phyloP scores from a whole-genome alignment of 2,329 filamentous ascomycete genomes.

The Colletotrichum siamense region DNA sequence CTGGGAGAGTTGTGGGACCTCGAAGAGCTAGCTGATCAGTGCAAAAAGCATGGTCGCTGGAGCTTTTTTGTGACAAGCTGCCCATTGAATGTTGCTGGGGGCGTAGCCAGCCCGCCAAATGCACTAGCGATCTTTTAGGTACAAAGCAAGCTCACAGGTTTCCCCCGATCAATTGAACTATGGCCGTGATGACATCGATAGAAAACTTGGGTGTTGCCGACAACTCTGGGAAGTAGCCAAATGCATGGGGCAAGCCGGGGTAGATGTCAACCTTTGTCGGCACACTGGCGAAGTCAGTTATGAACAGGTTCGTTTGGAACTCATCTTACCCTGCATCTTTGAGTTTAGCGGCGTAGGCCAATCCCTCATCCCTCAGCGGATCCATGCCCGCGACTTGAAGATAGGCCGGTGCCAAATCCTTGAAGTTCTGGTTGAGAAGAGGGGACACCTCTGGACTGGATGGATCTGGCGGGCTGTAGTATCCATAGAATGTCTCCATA shows the following conservation, averaged over 20 bases:
- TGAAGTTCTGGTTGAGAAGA: neutral
- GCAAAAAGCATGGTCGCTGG: neutral
- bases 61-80: neutral
- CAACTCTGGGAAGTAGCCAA: neutral
- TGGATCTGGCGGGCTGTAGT: neutral
- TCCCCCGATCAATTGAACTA: neutral
- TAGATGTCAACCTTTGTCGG: neutral
- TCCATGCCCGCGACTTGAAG: neutral
- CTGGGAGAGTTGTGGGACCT: neutral
- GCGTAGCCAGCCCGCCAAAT: neutral
- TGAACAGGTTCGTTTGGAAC: rapidly evolving
- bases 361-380: neutral
- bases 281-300: neutral
- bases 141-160: neutral
- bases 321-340: neutral
- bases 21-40: neutral
- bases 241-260: neutral
- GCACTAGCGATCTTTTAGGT: neutral
- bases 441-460: neutral
- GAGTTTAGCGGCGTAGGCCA: neutral
- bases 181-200: neutral
- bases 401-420: neutral
- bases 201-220: neutral
- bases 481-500: neutral
- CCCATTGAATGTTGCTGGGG: neutral